Evolutionary conservation across 257 asterid species (phyloP), one percentile per base, ranked within the genome.

Genomic region (Echites panduratus): DNA sequence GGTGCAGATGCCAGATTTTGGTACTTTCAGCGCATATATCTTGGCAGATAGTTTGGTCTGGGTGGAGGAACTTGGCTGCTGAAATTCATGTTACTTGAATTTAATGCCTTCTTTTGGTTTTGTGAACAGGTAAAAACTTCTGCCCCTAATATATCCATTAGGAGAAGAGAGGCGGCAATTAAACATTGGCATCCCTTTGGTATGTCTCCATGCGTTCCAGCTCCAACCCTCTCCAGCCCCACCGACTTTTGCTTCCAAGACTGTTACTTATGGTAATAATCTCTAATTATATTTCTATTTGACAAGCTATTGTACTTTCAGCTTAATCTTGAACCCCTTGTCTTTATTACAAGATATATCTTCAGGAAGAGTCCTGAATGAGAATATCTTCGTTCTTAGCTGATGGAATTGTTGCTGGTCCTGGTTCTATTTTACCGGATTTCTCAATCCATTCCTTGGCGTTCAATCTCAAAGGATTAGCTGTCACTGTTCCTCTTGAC

Each of bases 351-450:
- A 91, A 95, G 99, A 79, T 92, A 79, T 90, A 90, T 89, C 96
- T 92, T 81, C 98, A 91, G 85, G 99, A 95, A 87, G 99, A 87
- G 77, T 92, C 99, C 67, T 95, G 98, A 78, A 81, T 90, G 78
- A 90, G 98, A 82, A 92, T 95, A 87, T n/a, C n/a, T n/a, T n/a
- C n/a, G n/a, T n/a, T 78, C 95, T 85, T 95, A 86, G 93, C 93
- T 67, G 99, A 95, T 82, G 99, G 98, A 74, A 77, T 95, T 74
- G 88, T 89, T 72, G 89, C 79, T 66, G 86, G 83, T 77, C 88
- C 85, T 72, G 96, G 94, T 77, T 75, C 85, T 54, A 86, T 84
- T 75, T 81, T 83, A 73, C 91, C 96, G 52, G 96, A 95, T 81
- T 89, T 73, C 76, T 92, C 98, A 35, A 76, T 95, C 35, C 87